Base-by-base conservation (phyloP, 2,329 filamentous ascomycete species). In the Penicillium nordicum region DNA sequence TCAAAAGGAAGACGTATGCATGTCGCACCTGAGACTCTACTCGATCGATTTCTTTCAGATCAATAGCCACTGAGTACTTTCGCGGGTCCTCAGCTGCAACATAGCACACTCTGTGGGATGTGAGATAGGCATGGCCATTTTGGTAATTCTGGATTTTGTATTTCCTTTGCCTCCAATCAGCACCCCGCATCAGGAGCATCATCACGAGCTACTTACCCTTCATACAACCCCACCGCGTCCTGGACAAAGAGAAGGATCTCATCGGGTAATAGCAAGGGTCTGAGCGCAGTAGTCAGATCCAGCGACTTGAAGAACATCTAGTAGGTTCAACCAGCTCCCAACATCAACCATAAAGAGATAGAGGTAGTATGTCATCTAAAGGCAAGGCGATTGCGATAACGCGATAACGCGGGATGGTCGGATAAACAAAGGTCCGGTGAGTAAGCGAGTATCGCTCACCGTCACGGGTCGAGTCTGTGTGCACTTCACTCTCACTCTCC, bases 231-330 rank as follows among this genome's bases (percentile, higher is more conserved):
- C 68, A 99, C 92, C 74, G 91, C 92, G 81, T 97, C 92, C 79
- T 97, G 93, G 57, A 99, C 93, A 78, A 96, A 97, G 58, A 99
- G 83, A 53, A 97, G 82, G 66, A 90, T 89, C 83, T 99, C 94
- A 81, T 97, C 94, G 70, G 91, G 89, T 64, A 96, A 84, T 73
- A 97, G 88, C 59, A 88, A 89, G 68, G 94, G 94, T 81, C 94
- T 89, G 72, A 97, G 84, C 72, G 94, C 94, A 79, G 93, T 96
- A 57, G 94, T 99, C 70, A 99, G 85, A 78, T 99, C 93, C 74
- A 97, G 84, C 68, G 89, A 86, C 82, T 95, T 93, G 82, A 97
- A 83, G 84, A 96, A 96, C 93, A 97, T 97, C 82, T 89, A 90
- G 88, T 79, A 84, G 57, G 58, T 57, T 63, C 44, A 55, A 51